These are phyloP conservation scores for Glarea lozoyensis DNA, from an alignment of 495 filamentous ascomycete genomes.

Conservation along the genomic window DNA sequence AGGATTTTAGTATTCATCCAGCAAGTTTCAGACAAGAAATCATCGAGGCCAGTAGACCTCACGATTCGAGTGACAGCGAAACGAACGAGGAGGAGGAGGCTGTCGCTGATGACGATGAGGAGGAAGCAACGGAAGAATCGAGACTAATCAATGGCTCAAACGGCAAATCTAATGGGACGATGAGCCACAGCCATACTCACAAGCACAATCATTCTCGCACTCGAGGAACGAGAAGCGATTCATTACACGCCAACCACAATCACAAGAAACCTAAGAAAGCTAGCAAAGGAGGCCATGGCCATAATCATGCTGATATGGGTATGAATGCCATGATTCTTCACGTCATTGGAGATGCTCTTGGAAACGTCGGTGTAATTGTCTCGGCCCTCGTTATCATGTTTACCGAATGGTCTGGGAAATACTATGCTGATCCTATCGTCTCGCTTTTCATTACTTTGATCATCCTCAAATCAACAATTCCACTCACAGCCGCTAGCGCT, in stretches of 20 bases:
- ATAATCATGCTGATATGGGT: slow-evolving; percentile 82
- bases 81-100: slow-evolving; percentile 39
- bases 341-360: slow-evolving; percentile 91
- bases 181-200: slow-evolving; percentile 8
- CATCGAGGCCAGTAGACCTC: slow-evolving; percentile 61
- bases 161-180: slow-evolving; percentile 9
- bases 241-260: slow-evolving; percentile 58
- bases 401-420: slow-evolving; percentile 48
- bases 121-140: slow-evolving; percentile 33
- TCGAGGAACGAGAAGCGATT: slow-evolving; percentile 14
- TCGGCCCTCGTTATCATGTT: slow-evolving; percentile 91
- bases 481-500: slow-evolving; percentile 86
- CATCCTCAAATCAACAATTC: slow-evolving; percentile 84
- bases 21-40: slow-evolving; percentile 85
- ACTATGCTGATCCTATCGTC: slow-evolving; percentile 84
- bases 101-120: slow-evolving; percentile 19
- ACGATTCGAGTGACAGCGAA: slow-evolving; percentile 41
- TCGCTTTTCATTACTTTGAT: slow-evolving; percentile 95
- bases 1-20: slow-evolving; percentile 81
- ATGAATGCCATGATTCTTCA: slow-evolving; percentile 98
- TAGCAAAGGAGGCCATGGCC: slow-evolving; percentile 49
- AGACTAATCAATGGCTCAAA: slow-evolving; percentile 27
- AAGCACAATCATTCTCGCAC: not conserved
- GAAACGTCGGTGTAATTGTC: slow-evolving; percentile 93
- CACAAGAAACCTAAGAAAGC: slow-evolving; percentile 68